Base-by-base conservation (phyloP, 768 basidiomycete genomes). In the Mycena galopus region DNA sequence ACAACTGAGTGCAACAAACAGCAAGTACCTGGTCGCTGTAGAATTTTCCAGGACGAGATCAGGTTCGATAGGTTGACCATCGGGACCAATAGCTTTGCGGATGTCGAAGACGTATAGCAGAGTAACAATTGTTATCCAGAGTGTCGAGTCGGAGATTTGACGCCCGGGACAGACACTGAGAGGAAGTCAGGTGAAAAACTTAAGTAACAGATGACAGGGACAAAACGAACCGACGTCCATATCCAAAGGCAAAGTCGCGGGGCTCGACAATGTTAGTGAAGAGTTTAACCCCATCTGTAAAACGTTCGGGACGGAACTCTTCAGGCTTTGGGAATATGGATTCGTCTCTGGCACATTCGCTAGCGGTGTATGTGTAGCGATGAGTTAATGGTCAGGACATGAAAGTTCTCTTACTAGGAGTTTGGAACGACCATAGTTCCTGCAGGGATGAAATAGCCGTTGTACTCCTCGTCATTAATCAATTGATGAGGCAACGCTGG, bases 221-320 rank as follows among this genome's bases (percentile, higher is more conserved):
- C n/a, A 59, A 59, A 32, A 59, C 58, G 35, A 59, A 59, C 58
- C 58, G 58, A 59, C 58, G 58, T 59, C 58, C 58, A 59, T 59
- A 59, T 59, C 58, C 58, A 59, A 59, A 59, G 27, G 58, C 58
- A 39, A 59, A 59, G 58, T 59, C 58, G 58, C 58, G 58, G 58
- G 58, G 58, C 58, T 59, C 58, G 58, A 59, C 35, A 23, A 59
- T 59, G 37, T 59, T 39, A 59, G 58, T 39, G 39, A 59, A 59
- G 58, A 59, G 58, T 37, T 39, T 39, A 39, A 59, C 58, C 58
- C 58, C 58, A 59, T 59, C 58, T 59, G 58, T 59, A 37, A 59
- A 59, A 59, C 58, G 58, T 59, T 59, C 58, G 58, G 58, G 58
- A 39, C 58, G 58, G 58, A 59, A 59, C 58, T 59, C 58, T 59